Base-by-base conservation (phyloP, 371 early-diverging fungal genomes). In the Umbelopsis sp. region DNA sequence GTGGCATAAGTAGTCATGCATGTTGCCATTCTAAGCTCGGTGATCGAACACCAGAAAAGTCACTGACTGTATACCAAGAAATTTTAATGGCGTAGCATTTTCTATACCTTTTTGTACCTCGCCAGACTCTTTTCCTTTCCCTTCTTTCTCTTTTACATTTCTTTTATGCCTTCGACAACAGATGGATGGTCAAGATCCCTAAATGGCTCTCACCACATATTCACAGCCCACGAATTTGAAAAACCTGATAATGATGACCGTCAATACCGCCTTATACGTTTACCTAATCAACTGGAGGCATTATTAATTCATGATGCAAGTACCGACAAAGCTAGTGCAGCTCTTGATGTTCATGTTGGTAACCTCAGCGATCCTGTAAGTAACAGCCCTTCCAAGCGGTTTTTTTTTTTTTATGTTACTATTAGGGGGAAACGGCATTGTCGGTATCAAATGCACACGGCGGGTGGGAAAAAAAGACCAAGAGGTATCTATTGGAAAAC, bases 271-370 rank as follows among this genome's bases (percentile, higher is more conserved):
- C 71, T 91, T 44, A 81, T 97, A 48, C 81, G 86, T 10, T 85
- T 97, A 14, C 65, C 76, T 12, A 97, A 96, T 74, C 80, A 86
- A 12, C 80, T 98, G 32, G 84, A 93, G 69, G 94, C 88, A 2
- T 82, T 97, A 51, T 67, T 96, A 29, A 89, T 97, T 45, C 91
- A 91, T 62, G 97, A 96, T 71, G 81, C 86, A 2, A 80, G 82
- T 10, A 91, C 93, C 8, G 96, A 96, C 80, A 96, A 96, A 78
- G 87, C 96, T 4, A 89, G 93, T 46, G 97, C 97, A 16, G 92
- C 98, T 0, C 67, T 97, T 44, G 94, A 95, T 78, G 97, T 99
- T 22, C 93, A 93, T 76, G 97, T 98, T 14, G 99, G 99, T 20
- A 91, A 89, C 69, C 73, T 93, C 38, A 87, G 86, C 48, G 94